Conservation (phyloP, 176 grass and related monocot species). For the Carex littledalei region DNA sequence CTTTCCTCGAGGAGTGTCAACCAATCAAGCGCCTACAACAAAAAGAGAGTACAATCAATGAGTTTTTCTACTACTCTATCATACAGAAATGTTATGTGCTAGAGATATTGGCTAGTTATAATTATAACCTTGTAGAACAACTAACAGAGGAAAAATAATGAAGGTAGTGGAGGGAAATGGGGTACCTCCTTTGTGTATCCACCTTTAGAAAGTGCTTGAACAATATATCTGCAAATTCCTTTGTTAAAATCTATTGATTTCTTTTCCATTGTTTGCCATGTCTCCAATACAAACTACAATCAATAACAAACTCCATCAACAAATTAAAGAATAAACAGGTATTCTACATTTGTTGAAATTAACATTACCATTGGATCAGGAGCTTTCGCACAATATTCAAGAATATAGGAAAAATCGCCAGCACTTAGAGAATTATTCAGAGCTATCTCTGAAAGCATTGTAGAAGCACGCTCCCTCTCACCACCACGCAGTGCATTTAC, state of each 20-base stretch:
- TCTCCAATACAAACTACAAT: constrained; percentile 66
- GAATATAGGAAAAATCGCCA: constrained; percentile 63
- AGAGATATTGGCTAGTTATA: neutral
- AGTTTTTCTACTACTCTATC: constrained; percentile 8
- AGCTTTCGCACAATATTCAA: constrained; percentile 67
- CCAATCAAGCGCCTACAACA: constrained; percentile 53
- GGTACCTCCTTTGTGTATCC: constrained; percentile 59
- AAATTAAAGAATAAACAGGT: constrained; percentile 17
- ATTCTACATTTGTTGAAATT: neutral
- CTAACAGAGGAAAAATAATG: neutral
- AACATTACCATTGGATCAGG: constrained; percentile 74
- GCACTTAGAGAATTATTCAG: constrained; percentile 29
- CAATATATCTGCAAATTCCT: constrained; percentile 32
- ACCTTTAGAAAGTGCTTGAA: constrained; percentile 58
- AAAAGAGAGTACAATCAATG: constrained; percentile 26
- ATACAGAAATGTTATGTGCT: constrained; percentile 14
- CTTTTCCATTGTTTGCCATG: constrained; percentile 61
- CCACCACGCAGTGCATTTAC: constrained; percentile 65
- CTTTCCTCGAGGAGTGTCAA: constrained; percentile 54
- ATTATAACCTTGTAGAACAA: neutral
- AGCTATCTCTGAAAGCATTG: constrained; percentile 48
- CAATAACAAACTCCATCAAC: constrained; percentile 25
- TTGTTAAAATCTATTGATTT: constrained; percentile 45
- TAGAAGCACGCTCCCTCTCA: constrained; percentile 56
- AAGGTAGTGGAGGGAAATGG: constrained; percentile 14